phyloP scores from a whole-genome alignment of 2,329 filamentous ascomycete species.

The Pyrenophora teres region DNA sequence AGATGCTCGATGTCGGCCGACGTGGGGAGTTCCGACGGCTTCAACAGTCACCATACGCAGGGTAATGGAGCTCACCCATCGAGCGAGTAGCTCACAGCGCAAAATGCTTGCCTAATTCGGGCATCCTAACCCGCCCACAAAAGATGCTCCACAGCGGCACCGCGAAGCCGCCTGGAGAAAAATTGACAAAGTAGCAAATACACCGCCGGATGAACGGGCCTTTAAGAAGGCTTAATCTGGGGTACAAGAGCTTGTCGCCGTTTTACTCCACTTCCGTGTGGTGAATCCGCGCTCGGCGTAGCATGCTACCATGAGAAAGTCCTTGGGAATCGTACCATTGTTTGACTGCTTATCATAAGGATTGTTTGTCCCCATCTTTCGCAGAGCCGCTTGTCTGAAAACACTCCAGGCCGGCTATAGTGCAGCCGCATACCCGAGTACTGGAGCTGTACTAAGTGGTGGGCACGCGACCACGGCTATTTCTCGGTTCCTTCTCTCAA shows the following conservation, averaged over 20 bases:
- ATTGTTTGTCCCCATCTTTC: conserved; percentile 2
- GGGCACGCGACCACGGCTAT: conserved; percentile 12
- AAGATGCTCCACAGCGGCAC: conserved; percentile 15
- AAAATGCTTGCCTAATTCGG: conserved; percentile 14
- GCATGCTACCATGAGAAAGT: background rate
- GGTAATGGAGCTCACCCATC: conserved; percentile 2
- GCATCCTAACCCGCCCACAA: conserved; percentile 16
- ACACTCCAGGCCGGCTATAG: conserved; percentile 6
- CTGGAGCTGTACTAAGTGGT: conserved; percentile 5
- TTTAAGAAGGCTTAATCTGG: conserved; percentile 1
- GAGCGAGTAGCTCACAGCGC: conserved; percentile 7
- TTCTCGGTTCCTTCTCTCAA: conserved; percentile 1
- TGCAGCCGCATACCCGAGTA: conserved; percentile 12
- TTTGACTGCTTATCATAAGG: conserved; percentile 6
- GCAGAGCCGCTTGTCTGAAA: conserved; percentile 5
- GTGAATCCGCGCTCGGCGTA: conserved; percentile 10
- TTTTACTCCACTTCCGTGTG: conserved; percentile 19
- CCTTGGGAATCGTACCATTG: background rate
- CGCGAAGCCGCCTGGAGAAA: conserved; percentile 4
- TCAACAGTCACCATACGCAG: background rate
- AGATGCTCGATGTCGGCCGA: no score
- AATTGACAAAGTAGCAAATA: conserved; percentile 4
- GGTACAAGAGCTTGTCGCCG: conserved; percentile 13
- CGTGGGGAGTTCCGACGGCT: background rate
- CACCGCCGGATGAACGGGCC: background rate